Conservation (phyloP, 164 flowering plant species). For the Vitis riparia region DNA sequence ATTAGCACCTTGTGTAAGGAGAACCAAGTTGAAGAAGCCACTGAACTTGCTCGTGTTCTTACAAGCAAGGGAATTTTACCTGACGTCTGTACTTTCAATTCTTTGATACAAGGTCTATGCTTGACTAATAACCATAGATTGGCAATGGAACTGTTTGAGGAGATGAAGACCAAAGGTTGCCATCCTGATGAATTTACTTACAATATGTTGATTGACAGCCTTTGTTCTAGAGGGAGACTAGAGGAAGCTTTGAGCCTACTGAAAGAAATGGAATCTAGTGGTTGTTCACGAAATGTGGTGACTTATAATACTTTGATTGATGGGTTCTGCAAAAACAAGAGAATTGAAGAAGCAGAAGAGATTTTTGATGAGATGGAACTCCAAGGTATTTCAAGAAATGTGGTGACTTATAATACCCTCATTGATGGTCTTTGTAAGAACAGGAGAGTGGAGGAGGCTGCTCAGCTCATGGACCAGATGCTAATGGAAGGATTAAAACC, state of each 20-base stretch:
- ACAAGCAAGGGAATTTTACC: slow-evolving; percentile 69
- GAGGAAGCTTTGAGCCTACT: slow-evolving; percentile 63
- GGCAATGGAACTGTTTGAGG: slow-evolving; percentile 69
- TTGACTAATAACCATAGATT: slow-evolving; percentile 34
- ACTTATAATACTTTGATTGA: slow-evolving; percentile 78
- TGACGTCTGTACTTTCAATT: slow-evolving; percentile 78
- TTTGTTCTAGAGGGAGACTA: slow-evolving; percentile 59
- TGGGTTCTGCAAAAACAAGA: slow-evolving; percentile 73
- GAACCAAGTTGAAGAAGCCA: slow-evolving; percentile 71
- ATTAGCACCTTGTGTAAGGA: slow-evolving; percentile 75
- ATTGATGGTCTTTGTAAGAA: slow-evolving; percentile 78
- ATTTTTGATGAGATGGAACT: slow-evolving; percentile 89
- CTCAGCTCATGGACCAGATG: slow-evolving; percentile 87
- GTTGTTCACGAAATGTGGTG: slow-evolving; percentile 67
- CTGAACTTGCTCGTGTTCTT: slow-evolving; percentile 57
- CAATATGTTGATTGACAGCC: slow-evolving; percentile 66
- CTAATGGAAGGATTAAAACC: slow-evolving; percentile 77
- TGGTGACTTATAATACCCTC: slow-evolving; percentile 78
- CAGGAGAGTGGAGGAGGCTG: slow-evolving; percentile 67
- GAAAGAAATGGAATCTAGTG: slow-evolving; percentile 81
- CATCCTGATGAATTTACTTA: slow-evolving; percentile 83
- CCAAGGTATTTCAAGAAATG: slow-evolving; percentile 73
- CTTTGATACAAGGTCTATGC: slow-evolving; percentile 80
- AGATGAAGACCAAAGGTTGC: slow-evolving; percentile 73
- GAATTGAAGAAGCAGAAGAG: slow-evolving; percentile 80